Base-by-base conservation (phyloP, 257 asterid species). In the Solanum bulbocastanum region DNA sequence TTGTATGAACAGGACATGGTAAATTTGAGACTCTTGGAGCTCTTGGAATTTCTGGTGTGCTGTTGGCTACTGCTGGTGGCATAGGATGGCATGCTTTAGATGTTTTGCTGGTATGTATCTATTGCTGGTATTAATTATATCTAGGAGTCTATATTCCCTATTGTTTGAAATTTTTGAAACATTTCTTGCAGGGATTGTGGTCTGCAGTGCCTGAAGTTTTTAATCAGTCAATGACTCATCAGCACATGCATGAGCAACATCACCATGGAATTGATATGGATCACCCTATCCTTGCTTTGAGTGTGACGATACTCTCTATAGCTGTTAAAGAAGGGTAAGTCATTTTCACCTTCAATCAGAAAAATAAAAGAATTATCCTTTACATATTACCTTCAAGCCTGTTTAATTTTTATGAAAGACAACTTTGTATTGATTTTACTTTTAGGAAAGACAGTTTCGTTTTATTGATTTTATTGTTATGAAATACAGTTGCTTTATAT, bases 21-120 rank as follows among this genome's bases (percentile, higher is more conserved):
- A 97, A 97, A 92, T 97, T 97, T 88, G 99, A 97, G 92, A 95
- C 98, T 25, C 91, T 97, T 89, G 99, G 99, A 87, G 99, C 99
- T 73, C 98, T 97, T 87, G 96, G 95, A 84, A 97, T 96, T 92
- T 97, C 99, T 66, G 92, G 91, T 72, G 89, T 95, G 91, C 98
- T 97, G 75, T 93, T 97, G 96, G 93, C 91, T 86, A 96, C 99
- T 86, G 97, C 98, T 83, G 99, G 99, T 84, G 99, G 99, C 88
- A 96, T 97, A 42, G 98, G 95, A 87, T 97, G 98, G 98, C 99
- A 97, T 92, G 98, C 98, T 75, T 87, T 95, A 44, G 98, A 97
- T 84, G 92, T 94, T 75, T 83, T 97, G 88, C 69, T 76, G 94
- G 99, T 97, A 94, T 14, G 46, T 65, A 35, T 79, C 69, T 18